Evolutionary conservation across 352 stramenopile genomes (phyloP), one percentile per base, ranked within the genome.

Genomic region (Blastocystis sp.): DNA sequence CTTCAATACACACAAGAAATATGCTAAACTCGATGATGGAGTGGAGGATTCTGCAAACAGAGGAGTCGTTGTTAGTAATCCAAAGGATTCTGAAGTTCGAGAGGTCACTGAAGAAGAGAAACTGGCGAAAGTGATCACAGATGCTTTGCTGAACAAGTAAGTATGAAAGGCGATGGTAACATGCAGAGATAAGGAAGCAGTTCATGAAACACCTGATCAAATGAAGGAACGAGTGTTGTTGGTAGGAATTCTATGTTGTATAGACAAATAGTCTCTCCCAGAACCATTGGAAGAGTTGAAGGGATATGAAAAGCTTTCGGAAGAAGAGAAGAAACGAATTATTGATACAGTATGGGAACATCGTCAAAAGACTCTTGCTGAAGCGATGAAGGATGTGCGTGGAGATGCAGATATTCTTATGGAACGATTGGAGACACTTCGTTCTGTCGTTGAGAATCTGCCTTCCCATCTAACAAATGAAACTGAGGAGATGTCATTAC

Each of bases 1-100:
- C 66, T 78, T 78, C 43, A 57, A 78, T 21, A 78, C 66, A 6
- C 66, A 78, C 66, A 78, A 78, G n/a, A 54, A 56, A 37, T 78
- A 57, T 51, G 66, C 66, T 3, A 78, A 78, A 29, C 39, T 78
- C 24, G 66, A 78, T 58, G 66, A 78, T 14, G 66, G 66, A 59
- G 42, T 58, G 3, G 42, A 78, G 6, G 43, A 57, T 27, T 39
- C 35, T 12, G 19, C 66, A 57, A 78, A 78, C 19, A 57, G 21
- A 14, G 66, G 39, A 3, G 37, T 78, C 12, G 9, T 58, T 54
- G 12, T 78, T 16, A 16, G 19, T 21, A 12, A 43, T 19, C 21
- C 35, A 21, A 21, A 32, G 12, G 58, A 21, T 21, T 24, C 66
- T 3, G 66, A 78, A 11, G 27, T 78, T 6, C 54, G 58, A 51